Percentiles rank a stretch among this genome's conserved stretches.
phyloP scores from a whole-genome alignment of 805 yeast species.

The Myxozyma neglecta region DNA sequence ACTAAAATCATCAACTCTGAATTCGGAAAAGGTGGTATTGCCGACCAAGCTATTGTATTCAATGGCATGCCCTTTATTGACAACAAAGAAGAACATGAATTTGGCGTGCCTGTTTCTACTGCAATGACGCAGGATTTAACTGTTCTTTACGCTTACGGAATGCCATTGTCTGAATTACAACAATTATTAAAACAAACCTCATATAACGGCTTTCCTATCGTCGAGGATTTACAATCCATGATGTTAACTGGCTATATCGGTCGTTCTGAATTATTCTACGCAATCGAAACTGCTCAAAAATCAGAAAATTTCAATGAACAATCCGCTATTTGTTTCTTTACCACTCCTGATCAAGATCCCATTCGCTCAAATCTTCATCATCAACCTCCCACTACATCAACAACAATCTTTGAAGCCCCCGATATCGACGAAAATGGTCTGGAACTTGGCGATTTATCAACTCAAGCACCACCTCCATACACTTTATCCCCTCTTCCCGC shows the following conservation, averaged over 20 bases:
- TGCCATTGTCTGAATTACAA: slow-evolving; percentile 33
- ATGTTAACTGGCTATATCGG: slow-evolving; percentile 41
- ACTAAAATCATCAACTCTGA: slow-evolving; percentile 77
- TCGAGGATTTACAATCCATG: slow-evolving; percentile 36
- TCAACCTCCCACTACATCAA: neutral
- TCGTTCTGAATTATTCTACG: slow-evolving; percentile 35
- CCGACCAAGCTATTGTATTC: slow-evolving; percentile 88
- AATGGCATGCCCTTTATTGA: slow-evolving; percentile 84
- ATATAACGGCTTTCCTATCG: slow-evolving; percentile 43
- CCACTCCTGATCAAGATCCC: slow-evolving; percentile 27
- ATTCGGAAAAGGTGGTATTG: slow-evolving; percentile 85
- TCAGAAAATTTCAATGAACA: neutral
- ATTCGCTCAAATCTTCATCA: neutral
- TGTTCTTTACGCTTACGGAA: slow-evolving; percentile 29
- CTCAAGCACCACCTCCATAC: neutral
- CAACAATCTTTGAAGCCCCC: slow-evolving; percentile 1
- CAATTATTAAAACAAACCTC: slow-evolving; percentile 27
- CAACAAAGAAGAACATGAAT: slow-evolving; percentile 64
- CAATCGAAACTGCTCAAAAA: slow-evolving; percentile 23
- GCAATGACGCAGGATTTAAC: slow-evolving; percentile 57
- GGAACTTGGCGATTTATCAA: neutral
- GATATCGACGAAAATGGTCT: neutral
- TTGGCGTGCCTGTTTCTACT: slow-evolving; percentile 53
- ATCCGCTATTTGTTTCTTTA: slow-evolving; percentile 21
- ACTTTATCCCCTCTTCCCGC: no score